These are phyloP conservation scores for Schizosaccharomyces osmophilus DNA, from an alignment of 805 yeast genomes.

Conservation along the genomic window DNA sequence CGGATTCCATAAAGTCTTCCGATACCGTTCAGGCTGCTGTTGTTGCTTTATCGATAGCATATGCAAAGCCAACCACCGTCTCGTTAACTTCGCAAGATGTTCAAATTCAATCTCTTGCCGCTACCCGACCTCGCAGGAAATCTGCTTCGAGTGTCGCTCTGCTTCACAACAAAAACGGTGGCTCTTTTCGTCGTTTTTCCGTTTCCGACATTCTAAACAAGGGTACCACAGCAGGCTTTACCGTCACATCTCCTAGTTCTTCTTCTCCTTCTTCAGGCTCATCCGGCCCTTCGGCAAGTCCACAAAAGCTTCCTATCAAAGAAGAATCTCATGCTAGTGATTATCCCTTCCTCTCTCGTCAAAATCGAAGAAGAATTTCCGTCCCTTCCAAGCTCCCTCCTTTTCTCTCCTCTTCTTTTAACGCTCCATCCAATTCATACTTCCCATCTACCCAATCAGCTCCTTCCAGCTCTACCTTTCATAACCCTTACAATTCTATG, in stretches of 20 bases:
- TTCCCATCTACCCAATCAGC: too few relatives aligned
- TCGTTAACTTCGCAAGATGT: neutral
- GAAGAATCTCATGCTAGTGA: neutral
- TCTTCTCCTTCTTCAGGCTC: too few relatives aligned
- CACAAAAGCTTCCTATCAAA: neutral
- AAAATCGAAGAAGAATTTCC: too few relatives aligned
- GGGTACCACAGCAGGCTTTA: neutral
- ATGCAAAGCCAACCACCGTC: neutral
- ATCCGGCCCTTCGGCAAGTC: neutral
- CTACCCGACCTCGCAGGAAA: neutral
- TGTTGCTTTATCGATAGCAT: neutral
- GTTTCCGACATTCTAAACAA: neutral
- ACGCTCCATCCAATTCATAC: too few relatives aligned
- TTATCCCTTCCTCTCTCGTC: too few relatives aligned
- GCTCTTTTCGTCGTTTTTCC: neutral
- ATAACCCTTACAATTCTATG: too few relatives aligned
- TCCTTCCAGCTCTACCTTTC: too few relatives aligned
- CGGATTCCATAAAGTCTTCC: neutral
- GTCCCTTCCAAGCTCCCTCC: too few relatives aligned
- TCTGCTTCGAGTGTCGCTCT: neutral
- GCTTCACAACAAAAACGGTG: neutral
- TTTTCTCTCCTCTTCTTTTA: too few relatives aligned
- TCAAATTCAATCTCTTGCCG: neutral
- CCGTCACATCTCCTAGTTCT: neutral
- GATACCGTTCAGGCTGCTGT: neutral